Conservation (phyloP, 495 filamentous ascomycete species). For the Neurospora discreta region DNA sequence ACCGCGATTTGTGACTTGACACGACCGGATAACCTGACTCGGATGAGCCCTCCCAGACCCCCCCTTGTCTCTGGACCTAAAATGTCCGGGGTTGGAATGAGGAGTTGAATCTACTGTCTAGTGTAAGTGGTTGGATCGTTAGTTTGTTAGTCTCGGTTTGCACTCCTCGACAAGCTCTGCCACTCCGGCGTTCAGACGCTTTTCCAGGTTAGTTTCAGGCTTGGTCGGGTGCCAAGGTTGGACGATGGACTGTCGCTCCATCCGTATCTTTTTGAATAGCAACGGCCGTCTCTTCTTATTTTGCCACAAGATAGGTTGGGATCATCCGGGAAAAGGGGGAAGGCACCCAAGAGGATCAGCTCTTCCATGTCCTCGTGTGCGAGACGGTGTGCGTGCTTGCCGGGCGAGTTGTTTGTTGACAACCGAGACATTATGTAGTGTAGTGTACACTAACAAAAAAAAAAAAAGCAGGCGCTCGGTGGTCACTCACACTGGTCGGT, state of each 20-base stretch:
- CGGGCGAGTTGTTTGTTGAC: not conserved
- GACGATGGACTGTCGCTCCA: not conserved
- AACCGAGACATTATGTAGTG: not conserved
- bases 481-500: not conserved
- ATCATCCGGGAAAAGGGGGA: not conserved
- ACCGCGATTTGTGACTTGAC: not conserved
- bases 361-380: no score
- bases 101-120: not conserved
- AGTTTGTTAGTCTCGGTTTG: not conserved
- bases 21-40: not conserved
- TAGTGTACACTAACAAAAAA: not conserved
- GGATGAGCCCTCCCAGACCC: not conserved
- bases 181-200: not conserved
- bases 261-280: not conserved
- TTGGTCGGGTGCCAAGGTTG: not conserved
- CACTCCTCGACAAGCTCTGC: not conserved
- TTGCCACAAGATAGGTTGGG: not conserved
- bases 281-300: not conserved
- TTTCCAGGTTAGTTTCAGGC: not conserved
- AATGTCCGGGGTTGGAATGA: not conserved
- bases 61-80: not conserved
- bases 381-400: not conserved
- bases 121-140: not conserved
- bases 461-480: not conserved
- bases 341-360: not conserved